Base-by-base conservation (phyloP, 176 grass and related monocot species). In the Avena eriantha region DNA sequence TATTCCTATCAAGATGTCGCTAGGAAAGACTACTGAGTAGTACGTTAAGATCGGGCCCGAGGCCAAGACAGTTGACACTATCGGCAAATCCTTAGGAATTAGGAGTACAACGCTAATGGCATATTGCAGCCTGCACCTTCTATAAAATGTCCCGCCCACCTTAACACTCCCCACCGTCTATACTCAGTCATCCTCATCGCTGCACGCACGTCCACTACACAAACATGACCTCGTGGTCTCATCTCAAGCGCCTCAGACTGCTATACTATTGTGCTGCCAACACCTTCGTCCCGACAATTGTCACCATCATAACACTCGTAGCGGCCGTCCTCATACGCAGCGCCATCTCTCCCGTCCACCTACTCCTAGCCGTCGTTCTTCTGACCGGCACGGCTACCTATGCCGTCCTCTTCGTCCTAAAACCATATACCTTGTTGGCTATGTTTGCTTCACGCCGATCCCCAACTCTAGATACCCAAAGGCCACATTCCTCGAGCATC, bases 381-480 rank as follows among this genome's bases (percentile, higher is more conserved):
- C 58, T 60, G 2, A 3, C 22, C n/a, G 22, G 22, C 58, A 61
- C 2, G 22, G n/a, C 10, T 61, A 61, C 13, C 4, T 33, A 18
- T 87, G 80, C 84, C 74, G 57, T 4, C 75, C 79, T 79, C 11
- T 73, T 80, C 67, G 79, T 85, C 50, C 87, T 87, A 74, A 8
- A 33, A 61, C n/a, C 4, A n/a, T 61, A 11, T 61, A 61, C 10
- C 58, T 61, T 24, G 58, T 61, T 0, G n/a, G 24, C 58, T 61
- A 61, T 11, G 58, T 21, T 61, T 61, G 58, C 58, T 61, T 61
- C 58, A n/a, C 21, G 39, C 89, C 80, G 0, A 18, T 19, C 22
- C 22, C 64, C 6, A 73, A 45, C 1, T 84, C 48, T 67, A 73
- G 58, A 12, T 54, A 34, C 16, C 73, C 80, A 16, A 81, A 72